Percentiles rank a stretch among this genome's conserved stretches.
Evolutionary conservation across 1,139 yeast species (phyloP).

Genomic region (Blastobotrys niveus): DNA sequence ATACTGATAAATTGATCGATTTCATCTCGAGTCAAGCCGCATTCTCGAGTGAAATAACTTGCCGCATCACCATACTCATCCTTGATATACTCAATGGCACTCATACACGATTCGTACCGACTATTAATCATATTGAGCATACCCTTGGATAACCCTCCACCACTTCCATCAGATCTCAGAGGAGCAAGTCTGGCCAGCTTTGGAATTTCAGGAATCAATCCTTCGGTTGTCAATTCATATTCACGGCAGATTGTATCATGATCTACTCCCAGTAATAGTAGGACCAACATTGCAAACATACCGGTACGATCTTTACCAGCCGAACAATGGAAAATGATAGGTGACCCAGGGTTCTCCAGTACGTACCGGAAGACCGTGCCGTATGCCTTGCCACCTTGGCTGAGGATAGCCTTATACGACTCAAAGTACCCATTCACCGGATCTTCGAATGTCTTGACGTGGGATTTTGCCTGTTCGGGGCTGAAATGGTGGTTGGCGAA

Average conservation of each 20-base stretch:
- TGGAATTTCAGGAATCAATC: slow-evolving; percentile 37
- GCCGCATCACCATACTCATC: slow-evolving; percentile 52
- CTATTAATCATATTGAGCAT: slow-evolving; percentile 48
- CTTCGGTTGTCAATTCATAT: slow-evolving; percentile 66
- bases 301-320: slow-evolving; percentile 91
- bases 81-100: slow-evolving; percentile 49
- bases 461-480: slow-evolving; percentile 58
- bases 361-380: slow-evolving; percentile 32
- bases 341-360: slow-evolving; percentile 46
- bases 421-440: slow-evolving; percentile 59
- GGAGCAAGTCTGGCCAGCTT: slow-evolving; percentile 16
- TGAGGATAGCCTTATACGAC: slow-evolving; percentile 57
- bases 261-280: slow-evolving; percentile 60
- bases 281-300: slow-evolving; percentile 57
- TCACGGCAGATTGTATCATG: slow-evolving; percentile 61
- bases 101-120: slow-evolving; percentile 65
- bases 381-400: slow-evolving; percentile 38
- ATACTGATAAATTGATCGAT: background rate
- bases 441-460: slow-evolving; percentile 51
- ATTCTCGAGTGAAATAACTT: slow-evolving; percentile 3
- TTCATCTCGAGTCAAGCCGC: background rate
- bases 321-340: slow-evolving; percentile 66
- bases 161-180: background rate
- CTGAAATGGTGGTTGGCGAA: slow-evolving; percentile 52
- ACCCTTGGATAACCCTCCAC: slow-evolving; percentile 34